Base-by-base conservation (phyloP, 805 yeast species). In the Yamadazyma tumulicola region DNA sequence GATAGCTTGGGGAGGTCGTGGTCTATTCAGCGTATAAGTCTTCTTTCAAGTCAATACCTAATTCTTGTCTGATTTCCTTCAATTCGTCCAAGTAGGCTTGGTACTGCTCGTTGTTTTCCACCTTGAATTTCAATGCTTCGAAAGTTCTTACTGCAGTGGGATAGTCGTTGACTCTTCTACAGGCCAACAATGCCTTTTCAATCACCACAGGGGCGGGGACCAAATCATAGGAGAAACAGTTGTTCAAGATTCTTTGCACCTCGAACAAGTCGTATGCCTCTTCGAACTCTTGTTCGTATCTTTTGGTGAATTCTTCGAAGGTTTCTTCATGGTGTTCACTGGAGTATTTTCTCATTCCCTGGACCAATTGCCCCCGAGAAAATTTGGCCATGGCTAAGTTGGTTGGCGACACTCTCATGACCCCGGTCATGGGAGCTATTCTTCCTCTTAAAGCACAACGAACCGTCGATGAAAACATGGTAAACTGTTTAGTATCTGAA, bases 71-170 rank as follows among this genome's bases (percentile, higher is more conserved):
- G 48, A 86, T 77, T 42, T 79, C 93, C 71, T 85, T 85, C 60
- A 93, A 79, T 67, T 91, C 98, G 42, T 85, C 95, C 52, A 93
- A 80, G 75, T 93, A 93, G 47, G 96, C 97, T 55, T 83, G 77
- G 75, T 93, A 93, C 72, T 93, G 97, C 51, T 82, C 83, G 61
- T 77, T 80, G 72, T 82, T 86, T 67, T 91, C 97, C 47, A 93
- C 97, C 75, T 93, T 93, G 79, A 80, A 86, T 67, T 85, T 86
- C 62, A 93, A 78, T 49, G 95, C 97, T 75, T 91, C 98, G 55
- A 93, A 93, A 38, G 95, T 96, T 72, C 98, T 85, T 51, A 88
- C 93, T 37, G 98, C 98, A 41, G 97, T 89, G 43, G 98, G 96
- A 71, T 86, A 86, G 72, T 93, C 98, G 69, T 93, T 87, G 50